phyloP scores from a whole-genome alignment of 768 basidiomycete genomes.

The Strobilomyces echinocephalus region DNA sequence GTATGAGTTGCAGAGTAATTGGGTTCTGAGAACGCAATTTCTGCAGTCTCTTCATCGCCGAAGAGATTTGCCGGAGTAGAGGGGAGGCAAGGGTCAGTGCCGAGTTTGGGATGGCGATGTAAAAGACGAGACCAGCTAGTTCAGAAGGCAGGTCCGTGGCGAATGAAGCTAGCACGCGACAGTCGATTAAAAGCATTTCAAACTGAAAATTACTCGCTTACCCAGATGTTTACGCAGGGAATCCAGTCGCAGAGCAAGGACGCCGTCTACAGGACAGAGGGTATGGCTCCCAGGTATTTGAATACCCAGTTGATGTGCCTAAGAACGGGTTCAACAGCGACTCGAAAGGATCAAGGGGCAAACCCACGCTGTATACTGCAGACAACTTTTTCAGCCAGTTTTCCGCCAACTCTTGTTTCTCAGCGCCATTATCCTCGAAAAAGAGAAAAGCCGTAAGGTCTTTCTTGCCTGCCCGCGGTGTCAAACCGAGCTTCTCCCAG shows the following conservation, averaged over 20 bases:
- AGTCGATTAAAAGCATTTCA: neutral
- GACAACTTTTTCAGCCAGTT: conserved; percentile 56
- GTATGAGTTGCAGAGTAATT: conserved; percentile 69
- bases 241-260: conserved; percentile 63
- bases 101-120: conserved; percentile 59
- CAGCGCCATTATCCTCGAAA: conserved; percentile 56
- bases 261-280: conserved; percentile 46
- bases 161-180: conserved; percentile 41
- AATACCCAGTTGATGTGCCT: conserved; percentile 61
- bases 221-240: conserved; percentile 66
- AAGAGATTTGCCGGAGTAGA: conserved; percentile 64
- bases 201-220: conserved; percentile 24
- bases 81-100: conserved; percentile 62
- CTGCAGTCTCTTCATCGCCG: conserved; percentile 53
- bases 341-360: neutral
- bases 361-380: conserved; percentile 54
- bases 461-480: conserved; percentile 67
- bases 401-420: conserved; percentile 45
- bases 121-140: conserved; percentile 52
- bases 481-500: conserved; percentile 80
- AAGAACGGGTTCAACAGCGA: conserved; percentile 9
- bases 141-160: conserved; percentile 38
- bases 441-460: conserved; percentile 64
- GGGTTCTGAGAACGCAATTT: conserved; percentile 44
- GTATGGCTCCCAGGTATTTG: conserved; percentile 50